Conservation (phyloP, 495 filamentous ascomycete species). For the Xylaria palmicola region DNA sequence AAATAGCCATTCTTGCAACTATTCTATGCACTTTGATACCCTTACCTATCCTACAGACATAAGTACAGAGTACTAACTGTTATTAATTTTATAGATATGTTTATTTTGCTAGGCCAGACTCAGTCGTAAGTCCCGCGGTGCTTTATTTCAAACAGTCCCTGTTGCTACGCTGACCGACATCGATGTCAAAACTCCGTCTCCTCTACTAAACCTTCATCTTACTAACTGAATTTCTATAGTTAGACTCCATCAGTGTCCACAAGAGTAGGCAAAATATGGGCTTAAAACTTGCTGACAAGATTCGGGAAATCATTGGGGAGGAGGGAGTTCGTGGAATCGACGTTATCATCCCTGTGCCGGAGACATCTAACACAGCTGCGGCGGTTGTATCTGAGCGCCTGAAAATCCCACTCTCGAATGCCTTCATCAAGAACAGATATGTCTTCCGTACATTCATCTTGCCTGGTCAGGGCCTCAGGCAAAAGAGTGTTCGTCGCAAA, state of each 20-base stretch:
- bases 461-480: constrained; percentile 64
- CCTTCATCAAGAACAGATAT: constrained; percentile 85
- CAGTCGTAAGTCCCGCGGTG: constrained; percentile 45
- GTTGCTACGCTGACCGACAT: neutral
- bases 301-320: constrained; percentile 69
- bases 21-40: too few species aligned
- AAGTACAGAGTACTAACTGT: neutral
- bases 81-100: constrained; percentile 30
- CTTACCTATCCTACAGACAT: too few species aligned
- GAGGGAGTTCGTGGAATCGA: constrained; percentile 83
- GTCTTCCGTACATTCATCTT: constrained; percentile 91
- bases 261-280: constrained; percentile 91
- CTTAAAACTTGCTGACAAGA: constrained; percentile 75
- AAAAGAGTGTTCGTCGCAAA: constrained; percentile 76
- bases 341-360: constrained; percentile 85
- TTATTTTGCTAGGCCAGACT: constrained; percentile 86
- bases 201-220: neutral
- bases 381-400: constrained; percentile 74
- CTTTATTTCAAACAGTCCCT: neutral
- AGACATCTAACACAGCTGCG: constrained; percentile 83
- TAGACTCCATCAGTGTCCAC: constrained; percentile 92
- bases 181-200: neutral
- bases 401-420: constrained; percentile 72
- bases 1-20: too few species aligned
- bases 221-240: constrained; percentile 32